Conservation (phyloP, 2,329 filamentous ascomycete species). For the Penicillium verrucosum region DNA sequence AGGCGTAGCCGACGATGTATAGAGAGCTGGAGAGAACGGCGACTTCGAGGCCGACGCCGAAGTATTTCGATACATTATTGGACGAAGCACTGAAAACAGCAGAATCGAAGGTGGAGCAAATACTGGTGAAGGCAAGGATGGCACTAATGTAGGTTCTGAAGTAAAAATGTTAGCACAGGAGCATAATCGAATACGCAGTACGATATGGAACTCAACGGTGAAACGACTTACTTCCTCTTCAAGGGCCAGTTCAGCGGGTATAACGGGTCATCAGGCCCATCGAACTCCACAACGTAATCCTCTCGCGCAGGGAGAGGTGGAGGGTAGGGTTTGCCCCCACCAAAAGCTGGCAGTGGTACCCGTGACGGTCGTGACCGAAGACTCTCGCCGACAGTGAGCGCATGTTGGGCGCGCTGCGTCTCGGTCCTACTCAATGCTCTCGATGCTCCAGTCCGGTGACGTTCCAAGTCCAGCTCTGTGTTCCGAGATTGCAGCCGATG, state of each 20-base stretch:
- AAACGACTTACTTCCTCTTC: conserved; percentile 41
- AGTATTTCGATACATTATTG: conserved; percentile 48
- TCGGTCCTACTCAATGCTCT: conserved; percentile 31
- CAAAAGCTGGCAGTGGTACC: conserved; percentile 26
- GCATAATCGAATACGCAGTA: neutral
- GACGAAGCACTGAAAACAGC: conserved; percentile 69
- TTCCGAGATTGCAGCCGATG: conserved; percentile 30
- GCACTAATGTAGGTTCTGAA: conserved; percentile 16
- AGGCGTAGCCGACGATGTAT: conserved; percentile 50
- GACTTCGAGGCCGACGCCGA: conserved; percentile 42
- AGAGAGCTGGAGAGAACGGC: conserved; percentile 45
- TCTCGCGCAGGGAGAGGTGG: conserved; percentile 50
- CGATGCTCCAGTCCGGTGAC: conserved; percentile 23
- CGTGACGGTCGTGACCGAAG: conserved; percentile 25
- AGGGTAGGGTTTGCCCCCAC: conserved; percentile 50
- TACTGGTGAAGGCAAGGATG: conserved; percentile 24
- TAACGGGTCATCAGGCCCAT: conserved; percentile 49
- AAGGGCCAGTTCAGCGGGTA: conserved; percentile 54
- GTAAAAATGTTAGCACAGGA: neutral
- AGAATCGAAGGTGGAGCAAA: conserved; percentile 48
- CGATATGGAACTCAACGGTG: neutral
- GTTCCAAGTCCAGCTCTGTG: conserved; percentile 32
- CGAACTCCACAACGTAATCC: conserved; percentile 56
- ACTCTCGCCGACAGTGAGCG: conserved; percentile 34
- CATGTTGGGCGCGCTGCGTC: conserved; percentile 39